Conservation (phyloP, 2,329 filamentous ascomycete genomes). For the Fusarium illudens region DNA sequence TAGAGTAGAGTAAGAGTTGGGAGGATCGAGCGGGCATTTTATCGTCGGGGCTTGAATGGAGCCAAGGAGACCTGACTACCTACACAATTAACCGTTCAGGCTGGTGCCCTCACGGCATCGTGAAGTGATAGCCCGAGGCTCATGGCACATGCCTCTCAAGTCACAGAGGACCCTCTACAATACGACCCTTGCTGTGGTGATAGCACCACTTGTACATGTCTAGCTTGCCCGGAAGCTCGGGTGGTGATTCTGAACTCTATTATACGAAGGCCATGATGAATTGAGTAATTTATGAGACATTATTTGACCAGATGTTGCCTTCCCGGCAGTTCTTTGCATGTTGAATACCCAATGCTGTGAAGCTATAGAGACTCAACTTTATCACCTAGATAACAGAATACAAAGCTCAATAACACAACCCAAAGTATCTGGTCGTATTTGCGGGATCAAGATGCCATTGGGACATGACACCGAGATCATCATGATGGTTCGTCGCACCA, state of each 20-base stretch:
- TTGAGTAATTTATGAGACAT: neutral
- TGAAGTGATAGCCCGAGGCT: slow-evolving; percentile 9
- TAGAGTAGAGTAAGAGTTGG: neutral
- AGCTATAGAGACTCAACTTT: neutral
- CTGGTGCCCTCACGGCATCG: slow-evolving; percentile 8
- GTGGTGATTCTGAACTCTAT: neutral
- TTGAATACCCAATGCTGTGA: neutral
- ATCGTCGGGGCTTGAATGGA: slow-evolving; percentile 5
- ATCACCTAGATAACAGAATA: neutral
- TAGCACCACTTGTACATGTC: neutral
- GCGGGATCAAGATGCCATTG: slow-evolving; percentile 13
- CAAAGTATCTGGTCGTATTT: neutral
- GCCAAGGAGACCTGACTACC: neutral
- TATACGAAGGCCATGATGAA: neutral
- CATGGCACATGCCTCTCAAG: slow-evolving; percentile 4
- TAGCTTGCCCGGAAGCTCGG: neutral
- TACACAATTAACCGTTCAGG: slow-evolving; percentile 35
- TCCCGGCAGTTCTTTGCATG: neutral
- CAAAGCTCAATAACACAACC: neutral
- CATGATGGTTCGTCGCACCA: slow-evolving; percentile 14
- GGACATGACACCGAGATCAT: slow-evolving; percentile 31
- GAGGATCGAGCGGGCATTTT: slow-evolving; percentile 26
- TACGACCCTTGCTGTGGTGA: neutral
- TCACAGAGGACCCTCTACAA: slow-evolving; percentile 3
- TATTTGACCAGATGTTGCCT: neutral